Conservation (phyloP, 805 yeast species). For the Saccharomyces jurei region DNA sequence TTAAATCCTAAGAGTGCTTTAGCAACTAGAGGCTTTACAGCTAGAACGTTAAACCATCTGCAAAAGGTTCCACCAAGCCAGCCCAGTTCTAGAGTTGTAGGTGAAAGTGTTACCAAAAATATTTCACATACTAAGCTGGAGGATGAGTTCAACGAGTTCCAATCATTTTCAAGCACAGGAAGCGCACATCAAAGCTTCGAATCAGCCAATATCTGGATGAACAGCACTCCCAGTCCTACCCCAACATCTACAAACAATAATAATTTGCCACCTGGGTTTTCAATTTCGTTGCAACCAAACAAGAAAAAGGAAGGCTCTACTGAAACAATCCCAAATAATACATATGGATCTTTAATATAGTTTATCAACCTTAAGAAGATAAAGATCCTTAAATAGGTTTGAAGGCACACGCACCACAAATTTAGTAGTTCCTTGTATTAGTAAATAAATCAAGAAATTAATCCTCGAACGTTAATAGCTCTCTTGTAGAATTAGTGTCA, state of each 20-base stretch:
- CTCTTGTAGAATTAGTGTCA: neutral
- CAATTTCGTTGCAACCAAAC: conserved; percentile 31
- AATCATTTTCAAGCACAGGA: neutral
- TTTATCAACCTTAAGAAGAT: neutral
- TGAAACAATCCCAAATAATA: neutral
- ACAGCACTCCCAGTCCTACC: neutral
- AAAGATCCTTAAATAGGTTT: neutral
- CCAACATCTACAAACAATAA: conserved; percentile 2
- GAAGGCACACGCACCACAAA: neutral
- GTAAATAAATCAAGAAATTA: neutral
- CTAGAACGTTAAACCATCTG: neutral
- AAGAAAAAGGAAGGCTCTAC: conserved; percentile 9
- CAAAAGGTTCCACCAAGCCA: neutral
- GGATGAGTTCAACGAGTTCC: neutral
- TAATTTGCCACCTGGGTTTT: conserved; percentile 37
- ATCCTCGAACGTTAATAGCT: neutral
- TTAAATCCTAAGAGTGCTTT: neutral
- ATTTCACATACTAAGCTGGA: neutral
- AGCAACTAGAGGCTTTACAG: neutral
- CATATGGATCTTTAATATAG: conserved; percentile 7
- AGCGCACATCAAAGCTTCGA: neutral
- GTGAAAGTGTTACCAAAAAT: neutral
- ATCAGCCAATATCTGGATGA: conserved; percentile 1
- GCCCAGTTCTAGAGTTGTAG: neutral
- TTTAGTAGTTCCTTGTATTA: neutral